Base-by-base conservation (phyloP, 495 filamentous ascomycete species). In the Lindgomyces ingoldianus region DNA sequence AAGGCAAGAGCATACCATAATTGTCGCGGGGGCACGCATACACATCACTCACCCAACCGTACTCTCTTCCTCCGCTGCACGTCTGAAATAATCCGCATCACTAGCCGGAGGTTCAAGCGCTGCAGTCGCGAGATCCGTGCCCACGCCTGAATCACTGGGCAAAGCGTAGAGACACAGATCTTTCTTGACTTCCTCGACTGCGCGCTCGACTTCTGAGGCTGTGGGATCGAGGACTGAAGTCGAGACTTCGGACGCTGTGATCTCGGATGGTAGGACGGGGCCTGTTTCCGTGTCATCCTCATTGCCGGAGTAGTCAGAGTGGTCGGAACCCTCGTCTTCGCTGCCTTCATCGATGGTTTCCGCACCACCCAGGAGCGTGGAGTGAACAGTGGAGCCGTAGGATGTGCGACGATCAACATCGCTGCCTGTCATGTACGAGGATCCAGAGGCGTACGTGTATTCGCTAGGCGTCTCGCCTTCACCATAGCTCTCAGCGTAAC, bases 391-490 rank as follows among this genome's bases (percentile, higher is more conserved):
- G 50, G 80, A 80, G 45, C 79, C 78, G 55, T 81, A 79, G 46
- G 82, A 86, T 4, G 78, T 79, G 27, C 81, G 76, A 42, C 81
- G 76, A 56, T 78, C 79, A 25, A 74, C 67, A 26, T 78, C 75
- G 65, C 74, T 77, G 21, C 72, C 75, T 12, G 81, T 81, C 51
- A 81, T 73, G 36, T 79, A 78, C 24, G 80, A 81, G 27, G 81
- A 78, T 21, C 80, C 81, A 4, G 81, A 78, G 16, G 69, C 76
- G 64, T 81, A 79, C 16, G 76, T 76, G 36, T 74, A 62, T 62
- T 81, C 76, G 60, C 78, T 85, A 3, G 79, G 71, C 1, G 70
- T 74, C 52, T 68, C 60, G n/a, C 73, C 72, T 12, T 74, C 72
- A 10, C 47, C 65, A 46, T 68, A 69, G 54, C 73, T 71, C 26